Evolutionary conservation across 306 rosid genomes (phyloP).

Genomic region (Gastrolobium bilobum): DNA sequence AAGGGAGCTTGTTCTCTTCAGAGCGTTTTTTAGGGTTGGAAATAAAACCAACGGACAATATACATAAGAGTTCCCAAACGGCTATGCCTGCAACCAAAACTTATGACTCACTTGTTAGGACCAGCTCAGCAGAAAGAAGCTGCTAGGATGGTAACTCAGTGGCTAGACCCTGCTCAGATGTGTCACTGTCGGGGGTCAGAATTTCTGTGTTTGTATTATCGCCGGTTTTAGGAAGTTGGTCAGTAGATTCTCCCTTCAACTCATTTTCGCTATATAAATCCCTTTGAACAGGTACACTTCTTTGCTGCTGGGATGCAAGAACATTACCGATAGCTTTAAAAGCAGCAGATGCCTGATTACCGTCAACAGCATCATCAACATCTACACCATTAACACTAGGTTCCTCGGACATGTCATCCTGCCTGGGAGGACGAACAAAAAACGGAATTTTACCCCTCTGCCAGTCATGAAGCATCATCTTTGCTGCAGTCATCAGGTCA

Average conservation of each 20-base stretch:
- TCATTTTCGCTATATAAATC: conserved; percentile 77
- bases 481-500: conserved; percentile 88
- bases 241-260: conserved; percentile 59
- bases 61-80: not conserved
- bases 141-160: conserved; percentile 36
- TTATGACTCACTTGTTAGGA: conserved; percentile 36
- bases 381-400: conserved; percentile 58
- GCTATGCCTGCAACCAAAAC: conserved; percentile 10
- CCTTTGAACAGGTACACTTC: conserved; percentile 76
- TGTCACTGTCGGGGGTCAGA: conserved; percentile 26
- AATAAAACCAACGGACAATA: not conserved
- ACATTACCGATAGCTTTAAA: conserved; percentile 82
- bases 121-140: conserved; percentile 14
- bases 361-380: conserved; percentile 54
- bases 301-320: conserved; percentile 82
- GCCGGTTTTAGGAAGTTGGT: conserved; percentile 43
- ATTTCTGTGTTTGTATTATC: conserved; percentile 12
- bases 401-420: conserved; percentile 60
- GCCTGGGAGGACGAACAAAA: conserved; percentile 80
- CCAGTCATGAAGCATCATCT: conserved; percentile 97
- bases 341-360: conserved; percentile 75
- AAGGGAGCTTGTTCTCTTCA: conserved; percentile 23
- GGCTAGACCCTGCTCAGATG: conserved; percentile 42
- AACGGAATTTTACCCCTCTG: conserved; percentile 97
- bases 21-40: conserved; percentile 17